Conservation (phyloP, 1,139 yeast species). For the Pichia sp. region DNA sequence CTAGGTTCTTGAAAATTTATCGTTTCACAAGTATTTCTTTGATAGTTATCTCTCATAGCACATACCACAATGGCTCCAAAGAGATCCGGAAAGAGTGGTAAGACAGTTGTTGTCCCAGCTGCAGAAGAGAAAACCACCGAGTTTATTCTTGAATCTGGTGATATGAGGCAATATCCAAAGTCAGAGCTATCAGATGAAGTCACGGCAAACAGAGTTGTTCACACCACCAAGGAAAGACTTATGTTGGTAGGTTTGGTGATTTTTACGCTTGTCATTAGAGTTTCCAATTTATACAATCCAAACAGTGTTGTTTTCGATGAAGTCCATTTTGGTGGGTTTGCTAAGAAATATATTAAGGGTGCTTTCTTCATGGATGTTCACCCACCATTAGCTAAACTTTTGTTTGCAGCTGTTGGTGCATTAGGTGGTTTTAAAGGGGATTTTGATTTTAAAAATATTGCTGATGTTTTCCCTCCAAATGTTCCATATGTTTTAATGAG, state of each 20-base stretch:
- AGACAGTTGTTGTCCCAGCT: slow-evolving; percentile 2
- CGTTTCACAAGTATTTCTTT: not conserved
- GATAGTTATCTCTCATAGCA: not conserved
- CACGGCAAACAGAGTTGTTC: slow-evolving; percentile 29
- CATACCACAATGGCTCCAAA: slow-evolving; percentile 20
- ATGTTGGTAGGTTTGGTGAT: slow-evolving; percentile 43
- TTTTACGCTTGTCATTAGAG: slow-evolving; percentile 49
- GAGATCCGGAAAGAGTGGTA: slow-evolving; percentile 12
- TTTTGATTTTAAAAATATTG: slow-evolving; percentile 66
- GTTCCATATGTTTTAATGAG: slow-evolving; percentile 82
- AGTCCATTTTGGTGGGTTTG: slow-evolving; percentile 77
- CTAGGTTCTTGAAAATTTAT: not conserved
- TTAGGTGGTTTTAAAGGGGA: slow-evolving; percentile 74
- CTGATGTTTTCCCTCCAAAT: slow-evolving; percentile 47
- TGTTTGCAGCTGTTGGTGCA: slow-evolving; percentile 69
- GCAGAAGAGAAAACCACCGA: slow-evolving; percentile 24
- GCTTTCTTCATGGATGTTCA: slow-evolving; percentile 85
- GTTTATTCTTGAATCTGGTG: slow-evolving; percentile 33
- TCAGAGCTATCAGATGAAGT: slow-evolving; percentile 38
- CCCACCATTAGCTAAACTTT: slow-evolving; percentile 88
- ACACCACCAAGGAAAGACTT: slow-evolving; percentile 29
- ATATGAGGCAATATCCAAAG: slow-evolving; percentile 28
- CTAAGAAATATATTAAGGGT: slow-evolving; percentile 65
- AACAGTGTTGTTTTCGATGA: slow-evolving; percentile 89
- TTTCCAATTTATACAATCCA: slow-evolving; percentile 57